phyloP scores from a whole-genome alignment of 2,329 filamentous ascomycete genomes.

The Fusarium sp. region DNA sequence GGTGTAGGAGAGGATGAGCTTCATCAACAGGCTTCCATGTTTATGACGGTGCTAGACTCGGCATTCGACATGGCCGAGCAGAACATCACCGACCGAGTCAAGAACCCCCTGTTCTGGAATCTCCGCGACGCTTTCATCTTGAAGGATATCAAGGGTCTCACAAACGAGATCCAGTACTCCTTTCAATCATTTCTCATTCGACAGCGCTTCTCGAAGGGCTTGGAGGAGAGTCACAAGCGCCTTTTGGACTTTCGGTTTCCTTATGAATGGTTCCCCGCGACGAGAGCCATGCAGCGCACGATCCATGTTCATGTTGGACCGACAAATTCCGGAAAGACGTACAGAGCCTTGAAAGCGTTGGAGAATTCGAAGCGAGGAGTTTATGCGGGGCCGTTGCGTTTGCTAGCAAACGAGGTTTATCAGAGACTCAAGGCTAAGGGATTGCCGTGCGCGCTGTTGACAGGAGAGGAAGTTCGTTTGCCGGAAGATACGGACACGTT shows the following conservation, averaged over 20 bases:
- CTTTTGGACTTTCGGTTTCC: constrained; percentile 89
- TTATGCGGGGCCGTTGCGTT: constrained; percentile 87
- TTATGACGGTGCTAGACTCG: constrained; percentile 55
- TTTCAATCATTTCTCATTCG: constrained; percentile 74
- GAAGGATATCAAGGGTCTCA: constrained; percentile 60
- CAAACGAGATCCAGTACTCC: constrained; percentile 69
- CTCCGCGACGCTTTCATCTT: constrained; percentile 69
- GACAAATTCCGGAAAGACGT: constrained; percentile 98
- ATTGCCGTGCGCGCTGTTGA: constrained; percentile 80
- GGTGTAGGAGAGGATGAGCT: constrained; percentile 52
- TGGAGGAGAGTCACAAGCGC: constrained; percentile 67
- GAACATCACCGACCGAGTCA: constrained; percentile 48
- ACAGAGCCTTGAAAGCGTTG: constrained; percentile 86
- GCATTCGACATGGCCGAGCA: constrained; percentile 56
- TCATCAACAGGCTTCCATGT: constrained; percentile 55
- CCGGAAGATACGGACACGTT: constrained; percentile 65
- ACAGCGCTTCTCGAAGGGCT: constrained; percentile 62
- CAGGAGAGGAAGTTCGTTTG: constrained; percentile 86
- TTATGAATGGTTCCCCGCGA: constrained; percentile 90
- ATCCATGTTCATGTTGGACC: constrained; percentile 95
- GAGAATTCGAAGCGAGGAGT: constrained; percentile 80
- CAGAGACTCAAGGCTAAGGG: constrained; percentile 83
- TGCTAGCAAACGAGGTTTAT: constrained; percentile 96
- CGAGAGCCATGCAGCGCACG: constrained; percentile 80
- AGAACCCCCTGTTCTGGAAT: constrained; percentile 65